phyloP scores from a whole-genome alignment of 2,329 filamentous ascomycete species.

The Colletotrichum sp. region DNA sequence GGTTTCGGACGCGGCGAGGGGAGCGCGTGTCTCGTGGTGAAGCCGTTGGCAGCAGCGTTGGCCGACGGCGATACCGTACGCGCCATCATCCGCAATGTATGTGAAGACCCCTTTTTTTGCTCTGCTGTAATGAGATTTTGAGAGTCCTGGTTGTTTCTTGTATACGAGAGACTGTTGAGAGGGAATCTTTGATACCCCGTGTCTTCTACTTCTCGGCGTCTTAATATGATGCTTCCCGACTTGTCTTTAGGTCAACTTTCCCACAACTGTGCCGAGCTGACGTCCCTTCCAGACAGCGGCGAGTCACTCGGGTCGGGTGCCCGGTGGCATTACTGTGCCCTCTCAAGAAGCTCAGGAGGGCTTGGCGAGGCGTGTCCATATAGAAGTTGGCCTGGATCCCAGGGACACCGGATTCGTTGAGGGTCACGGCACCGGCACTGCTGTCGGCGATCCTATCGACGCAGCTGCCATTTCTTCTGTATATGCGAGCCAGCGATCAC shows the following conservation, averaged over 20 bases:
- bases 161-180: not conserved
- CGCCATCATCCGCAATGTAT: conserved; percentile 32
- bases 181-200: not conserved
- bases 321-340: conserved; percentile 42
- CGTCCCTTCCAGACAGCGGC: not conserved
- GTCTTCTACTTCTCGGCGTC: not conserved
- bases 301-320: conserved; percentile 37
- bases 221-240: not conserved
- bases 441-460: conserved; percentile 45
- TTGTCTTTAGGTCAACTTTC: no score
- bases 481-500: conserved; percentile 24
- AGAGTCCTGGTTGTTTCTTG: not conserved
- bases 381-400: conserved; percentile 4
- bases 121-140: not conserved
- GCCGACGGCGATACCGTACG: conserved; percentile 40
- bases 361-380: conserved; percentile 21
- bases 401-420: conserved; percentile 15
- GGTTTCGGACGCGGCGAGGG: conserved; percentile 52
- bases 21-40: conserved; percentile 42
- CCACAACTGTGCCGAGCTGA: not conserved
- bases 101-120: not conserved
- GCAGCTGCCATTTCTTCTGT: conserved; percentile 27
- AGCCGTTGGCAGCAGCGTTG: conserved; percentile 44
- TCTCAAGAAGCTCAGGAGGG: conserved; percentile 36
- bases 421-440: conserved; percentile 28